Base-by-base conservation (phyloP, 2,329 filamentous ascomycete genomes). In the Colletotrichum graminicola region DNA sequence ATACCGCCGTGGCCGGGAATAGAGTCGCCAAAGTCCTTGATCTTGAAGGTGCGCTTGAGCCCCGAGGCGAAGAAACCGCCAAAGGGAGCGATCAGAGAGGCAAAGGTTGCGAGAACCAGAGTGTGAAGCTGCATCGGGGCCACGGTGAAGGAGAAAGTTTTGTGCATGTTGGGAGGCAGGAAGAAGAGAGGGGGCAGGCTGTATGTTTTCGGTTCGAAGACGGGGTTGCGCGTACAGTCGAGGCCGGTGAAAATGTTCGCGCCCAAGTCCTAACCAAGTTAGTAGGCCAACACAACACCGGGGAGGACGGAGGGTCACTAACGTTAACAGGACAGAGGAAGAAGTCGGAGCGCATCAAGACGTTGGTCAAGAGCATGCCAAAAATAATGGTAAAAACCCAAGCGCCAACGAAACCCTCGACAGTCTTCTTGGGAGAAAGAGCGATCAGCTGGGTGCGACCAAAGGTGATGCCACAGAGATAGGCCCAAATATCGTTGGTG, bases 21-120 rank as follows among this genome's bases (percentile, higher is more conserved):
- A 1, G 94, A 97, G 82, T 99, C 94, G 76, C 96, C 96, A 84
- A 99, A 99, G 84, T 99, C 96, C 87, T 99, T 99, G 87, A 99
- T 97, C 85, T 99, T 98, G 86, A 99, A 99, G 5, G 95, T 98
- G 39, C 96, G 93, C 89, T 99, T 99, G 69, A 99, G 88, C 0
- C 96, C 96, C 2, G 95, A 98, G 5, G 96, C 96, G 80, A 99
- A 99, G 88, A 99, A 99, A 39, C 96, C 96, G 67, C 96, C 96
- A 78, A 99, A 99, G 3, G 96, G 96, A 11, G 96, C 96, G 77
- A 99, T 97, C 47, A 99, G 88, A 5, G 95, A 98, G 57, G 96
- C 96, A 78, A 99, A 99, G 0, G 94, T 94, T 21, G 94, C 94
- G 77, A 98, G 92, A 63, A 94, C 88, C 66, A 98, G 87, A 75